Conservation (phyloP, 805 yeast genomes). For the Pichia gijzeniarum region DNA sequence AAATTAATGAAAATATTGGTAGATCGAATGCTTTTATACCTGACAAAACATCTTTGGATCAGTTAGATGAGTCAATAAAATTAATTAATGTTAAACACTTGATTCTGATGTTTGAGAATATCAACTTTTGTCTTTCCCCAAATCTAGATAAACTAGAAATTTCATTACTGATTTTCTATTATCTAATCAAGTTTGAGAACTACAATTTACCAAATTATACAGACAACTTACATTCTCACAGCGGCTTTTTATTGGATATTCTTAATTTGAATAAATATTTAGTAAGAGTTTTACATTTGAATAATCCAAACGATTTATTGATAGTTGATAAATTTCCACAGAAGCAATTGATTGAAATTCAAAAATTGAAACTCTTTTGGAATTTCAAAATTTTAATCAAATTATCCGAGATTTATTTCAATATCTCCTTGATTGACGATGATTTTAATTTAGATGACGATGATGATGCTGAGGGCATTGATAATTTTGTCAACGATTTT, state of each 20-base stretch:
- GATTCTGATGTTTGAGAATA: conserved; percentile 39
- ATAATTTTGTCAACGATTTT: conserved; percentile 1
- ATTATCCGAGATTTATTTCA: conserved; percentile 26
- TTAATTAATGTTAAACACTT: conserved; percentile 33
- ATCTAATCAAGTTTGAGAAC: conserved; percentile 36
- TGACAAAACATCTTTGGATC: conserved; percentile 24
- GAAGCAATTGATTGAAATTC: conserved; percentile 22
- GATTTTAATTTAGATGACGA: conserved; percentile 13
- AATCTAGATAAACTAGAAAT: conserved; percentile 45
- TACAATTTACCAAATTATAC: conserved; percentile 16
- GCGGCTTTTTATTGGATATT: conserved; percentile 37
- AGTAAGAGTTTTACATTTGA: conserved; percentile 40
- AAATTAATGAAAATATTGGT: conserved; percentile 12
- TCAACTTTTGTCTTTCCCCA: conserved; percentile 40
- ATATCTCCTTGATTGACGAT: conserved; percentile 11
- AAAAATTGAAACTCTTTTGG: conserved; percentile 40
- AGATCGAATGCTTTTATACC: conserved; percentile 20
- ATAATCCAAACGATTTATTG: conserved; percentile 16
- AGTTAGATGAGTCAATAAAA: conserved; percentile 29
- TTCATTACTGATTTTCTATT: conserved; percentile 41
- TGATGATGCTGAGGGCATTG: conserved; percentile 10
- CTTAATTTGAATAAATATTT: conserved; percentile 35
- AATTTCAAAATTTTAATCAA: conserved; percentile 32
- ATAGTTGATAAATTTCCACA: conserved; percentile 4
- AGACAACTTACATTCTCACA: conserved; percentile 28